Evolutionary conservation across 176 grass and related monocot genomes (phyloP).

Genomic region (Metroxylon sagu): DNA sequence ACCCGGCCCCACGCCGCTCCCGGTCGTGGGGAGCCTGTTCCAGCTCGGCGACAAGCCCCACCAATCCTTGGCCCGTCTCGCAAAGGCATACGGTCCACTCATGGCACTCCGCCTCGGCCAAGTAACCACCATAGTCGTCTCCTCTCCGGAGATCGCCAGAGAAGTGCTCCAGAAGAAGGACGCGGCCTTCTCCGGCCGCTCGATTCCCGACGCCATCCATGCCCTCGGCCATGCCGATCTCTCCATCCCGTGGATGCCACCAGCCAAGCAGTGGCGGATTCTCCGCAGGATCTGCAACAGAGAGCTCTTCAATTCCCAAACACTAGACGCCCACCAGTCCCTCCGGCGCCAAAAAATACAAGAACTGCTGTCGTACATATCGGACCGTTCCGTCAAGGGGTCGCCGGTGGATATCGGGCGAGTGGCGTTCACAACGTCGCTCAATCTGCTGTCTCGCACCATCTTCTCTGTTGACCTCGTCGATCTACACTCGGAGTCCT

Average conservation of each 20-base stretch:
- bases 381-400: not conserved
- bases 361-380: conserved; percentile 9
- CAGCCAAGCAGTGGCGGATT: not conserved
- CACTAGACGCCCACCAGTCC: not conserved
- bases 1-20: conserved; percentile 11
- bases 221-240: conserved; percentile 8
- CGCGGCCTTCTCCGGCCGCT: conserved; percentile 1
- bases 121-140: not conserved
- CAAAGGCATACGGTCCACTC: conserved; percentile 11
- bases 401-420: not conserved
- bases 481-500: conserved; percentile 8
- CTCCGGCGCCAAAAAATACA: conserved; percentile 8
- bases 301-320: not conserved
- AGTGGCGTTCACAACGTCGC: not conserved
- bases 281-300: conserved; percentile 5
- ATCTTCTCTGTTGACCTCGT: conserved; percentile 19
- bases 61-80: conserved; percentile 3
- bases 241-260: conserved; percentile 1
- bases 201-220: not conserved
- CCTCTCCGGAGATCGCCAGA: conserved; percentile 1
- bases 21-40: conserved; percentile 12
- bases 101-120: conserved; percentile 13
- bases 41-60: conserved; percentile 5
- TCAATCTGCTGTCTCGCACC: conserved; percentile 9
- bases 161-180: conserved; percentile 17